These are phyloP conservation scores for Tetrastigma voinierianum DNA, from an alignment of 164 flowering plant genomes.

Conservation along the genomic window DNA sequence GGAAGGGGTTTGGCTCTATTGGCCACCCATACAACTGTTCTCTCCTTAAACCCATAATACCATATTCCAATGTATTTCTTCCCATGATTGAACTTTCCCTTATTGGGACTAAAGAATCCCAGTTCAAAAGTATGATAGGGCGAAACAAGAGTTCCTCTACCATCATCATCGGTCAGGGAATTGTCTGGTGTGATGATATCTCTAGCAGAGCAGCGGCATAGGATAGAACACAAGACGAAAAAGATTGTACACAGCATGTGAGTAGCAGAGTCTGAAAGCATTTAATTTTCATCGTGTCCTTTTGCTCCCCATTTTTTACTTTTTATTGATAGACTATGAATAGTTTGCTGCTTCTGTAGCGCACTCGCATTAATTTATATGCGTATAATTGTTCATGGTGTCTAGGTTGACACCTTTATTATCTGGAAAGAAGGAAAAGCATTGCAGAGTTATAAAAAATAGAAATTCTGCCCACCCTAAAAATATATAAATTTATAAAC, in stretches of 20 bases:
- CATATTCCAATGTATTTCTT: constrained; percentile 33
- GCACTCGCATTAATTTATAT: no score
- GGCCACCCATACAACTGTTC: constrained; percentile 29
- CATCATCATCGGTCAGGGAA: constrained; percentile 4
- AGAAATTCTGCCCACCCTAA: no score
- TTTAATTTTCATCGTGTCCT: no score
- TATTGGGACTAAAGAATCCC: constrained; percentile 30
- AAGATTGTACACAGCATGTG: constrained; percentile 3
- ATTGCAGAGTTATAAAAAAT: no score
- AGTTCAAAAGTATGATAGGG: constrained; percentile 20
- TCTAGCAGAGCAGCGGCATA: constrained; percentile 12
- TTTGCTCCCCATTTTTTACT: no score
- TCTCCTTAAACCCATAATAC: constrained; percentile 18
- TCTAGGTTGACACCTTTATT: no score
- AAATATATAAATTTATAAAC: no score
- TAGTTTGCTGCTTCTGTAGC: no score
- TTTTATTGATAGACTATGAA: no score
- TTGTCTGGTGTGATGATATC: constrained; percentile 13
- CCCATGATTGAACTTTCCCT: constrained; percentile 6
- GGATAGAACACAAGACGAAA: constrained; percentile 1
- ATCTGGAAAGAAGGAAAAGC: no score
- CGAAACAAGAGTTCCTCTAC: constrained; percentile 26
- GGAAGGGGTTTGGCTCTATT: constrained; percentile 22
- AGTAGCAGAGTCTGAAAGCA: no score
- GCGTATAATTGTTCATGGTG: no score